phyloP scores from a whole-genome alignment of 768 basidiomycete species.

The Pluteus cervinus region DNA sequence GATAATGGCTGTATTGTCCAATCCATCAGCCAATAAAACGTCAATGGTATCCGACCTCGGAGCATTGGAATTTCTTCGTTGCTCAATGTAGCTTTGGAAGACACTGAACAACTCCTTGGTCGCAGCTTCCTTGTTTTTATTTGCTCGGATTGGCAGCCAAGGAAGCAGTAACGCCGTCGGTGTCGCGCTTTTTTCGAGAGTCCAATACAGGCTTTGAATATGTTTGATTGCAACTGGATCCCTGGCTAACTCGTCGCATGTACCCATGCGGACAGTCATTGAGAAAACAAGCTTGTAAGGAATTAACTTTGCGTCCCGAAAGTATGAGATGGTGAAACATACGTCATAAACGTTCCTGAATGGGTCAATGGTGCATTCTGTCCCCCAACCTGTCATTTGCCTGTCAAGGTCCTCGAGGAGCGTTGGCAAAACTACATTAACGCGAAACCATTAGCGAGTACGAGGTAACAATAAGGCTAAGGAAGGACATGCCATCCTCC shows the following conservation, averaged over 20 bases:
- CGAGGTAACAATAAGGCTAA: too few relatives aligned
- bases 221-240: constrained; percentile 16
- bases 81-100: constrained; percentile 20
- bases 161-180: constrained; percentile 25
- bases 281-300: constrained; percentile 24
- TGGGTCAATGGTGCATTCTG: constrained; percentile 23
- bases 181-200: constrained; percentile 27
- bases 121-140: constrained; percentile 22
- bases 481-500: constrained; percentile 11
- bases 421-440: constrained; percentile 18
- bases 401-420: constrained; percentile 20
- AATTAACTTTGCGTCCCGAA: not conserved
- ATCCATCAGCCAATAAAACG: constrained; percentile 23
- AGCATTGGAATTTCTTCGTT: constrained; percentile 16
- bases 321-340: constrained; percentile 2
- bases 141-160: constrained; percentile 26
- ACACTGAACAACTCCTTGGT: constrained; percentile 22
- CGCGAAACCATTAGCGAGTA: not conserved
- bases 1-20: constrained; percentile 19
- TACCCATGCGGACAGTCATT: constrained; percentile 29
- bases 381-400: constrained; percentile 18
- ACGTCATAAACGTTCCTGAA: constrained; percentile 28
- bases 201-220: constrained; percentile 22
- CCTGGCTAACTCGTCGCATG: constrained; percentile 26
- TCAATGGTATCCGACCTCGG: constrained; percentile 28